These are phyloP conservation scores for Nicotiana undulata DNA, from an alignment of 257 asterid species.

Conservation along the genomic window DNA sequence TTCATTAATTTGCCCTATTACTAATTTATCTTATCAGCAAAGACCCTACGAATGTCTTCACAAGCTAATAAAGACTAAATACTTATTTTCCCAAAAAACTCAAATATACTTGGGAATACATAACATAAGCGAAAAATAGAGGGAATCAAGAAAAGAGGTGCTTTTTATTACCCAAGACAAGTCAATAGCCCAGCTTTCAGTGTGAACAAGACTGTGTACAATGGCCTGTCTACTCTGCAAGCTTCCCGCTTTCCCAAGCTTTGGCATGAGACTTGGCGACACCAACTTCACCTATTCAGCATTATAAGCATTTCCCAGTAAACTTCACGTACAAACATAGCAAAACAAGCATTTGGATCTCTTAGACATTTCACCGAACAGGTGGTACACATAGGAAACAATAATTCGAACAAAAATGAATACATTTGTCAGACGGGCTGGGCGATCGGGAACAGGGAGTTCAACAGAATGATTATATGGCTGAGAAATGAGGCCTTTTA, in stretches of 20 bases:
- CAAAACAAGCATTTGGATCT: not conserved
- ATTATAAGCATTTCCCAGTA: not conserved
- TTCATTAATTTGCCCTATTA: not conserved
- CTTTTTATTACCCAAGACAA: slow-evolving; percentile 70
- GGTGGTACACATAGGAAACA: not conserved
- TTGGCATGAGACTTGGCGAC: slow-evolving; percentile 91
- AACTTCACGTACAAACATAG: not conserved
- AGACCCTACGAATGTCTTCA: not conserved
- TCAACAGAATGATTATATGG: slow-evolving; percentile 42
- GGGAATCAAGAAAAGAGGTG: not conserved
- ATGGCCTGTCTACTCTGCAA: slow-evolving; percentile 92
- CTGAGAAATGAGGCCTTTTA: slow-evolving; percentile 36
- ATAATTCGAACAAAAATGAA: not conserved
- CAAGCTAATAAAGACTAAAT: not conserved
- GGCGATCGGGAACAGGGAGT: slow-evolving; percentile 62
- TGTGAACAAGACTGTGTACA: slow-evolving; percentile 92
- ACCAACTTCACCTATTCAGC: slow-evolving; percentile 73
- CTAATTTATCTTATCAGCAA: not conserved
- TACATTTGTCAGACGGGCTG: slow-evolving; percentile 61
- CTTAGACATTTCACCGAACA: slow-evolving; percentile 46
- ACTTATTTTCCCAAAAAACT: not conserved
- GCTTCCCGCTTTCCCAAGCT: slow-evolving; percentile 95
- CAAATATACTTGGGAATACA: not conserved
- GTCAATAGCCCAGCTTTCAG: slow-evolving; percentile 98
- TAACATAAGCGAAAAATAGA: not conserved